These are phyloP conservation scores for Salix caprea DNA, from an alignment of 345 rosid genomes.

Conservation along the genomic window DNA sequence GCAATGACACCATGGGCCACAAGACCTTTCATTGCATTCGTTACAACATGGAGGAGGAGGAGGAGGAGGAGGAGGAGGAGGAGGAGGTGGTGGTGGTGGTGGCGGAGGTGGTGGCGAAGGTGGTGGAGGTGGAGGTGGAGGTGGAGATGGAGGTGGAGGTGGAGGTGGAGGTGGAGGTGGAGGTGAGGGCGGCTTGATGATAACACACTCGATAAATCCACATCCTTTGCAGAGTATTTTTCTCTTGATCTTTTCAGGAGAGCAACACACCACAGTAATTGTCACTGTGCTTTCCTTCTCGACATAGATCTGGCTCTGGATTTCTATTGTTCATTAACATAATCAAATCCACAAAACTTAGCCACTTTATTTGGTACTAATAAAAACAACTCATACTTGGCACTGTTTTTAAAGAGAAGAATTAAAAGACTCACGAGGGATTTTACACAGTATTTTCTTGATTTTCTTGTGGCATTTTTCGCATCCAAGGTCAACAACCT, in stretches of 20 bases:
- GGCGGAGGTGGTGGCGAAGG: no score
- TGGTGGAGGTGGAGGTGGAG: neutral
- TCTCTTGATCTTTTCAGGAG: constrained; percentile 63
- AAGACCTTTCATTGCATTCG: constrained; percentile 12
- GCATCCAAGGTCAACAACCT: constrained; percentile 63
- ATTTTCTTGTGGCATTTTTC: constrained; percentile 61
- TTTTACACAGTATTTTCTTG: constrained; percentile 60
- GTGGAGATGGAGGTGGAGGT: no score
- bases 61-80: no score
- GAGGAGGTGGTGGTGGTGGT: no score
- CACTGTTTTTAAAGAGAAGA: no score
- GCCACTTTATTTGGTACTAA: constrained; percentile 5
- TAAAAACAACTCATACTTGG: no score
- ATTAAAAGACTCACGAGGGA: constrained; percentile 58
- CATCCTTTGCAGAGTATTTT: constrained; percentile 56
- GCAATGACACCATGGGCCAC: constrained; percentile 8
- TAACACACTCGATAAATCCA: constrained; percentile 51
- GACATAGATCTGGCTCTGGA: constrained; percentile 47
- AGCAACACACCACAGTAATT: constrained; percentile 70
- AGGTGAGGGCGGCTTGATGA: constrained; percentile 18
- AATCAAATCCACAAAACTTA: constrained; percentile 25
- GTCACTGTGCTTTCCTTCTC: constrained; percentile 55
- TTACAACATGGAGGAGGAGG: neutral
- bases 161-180: no score
- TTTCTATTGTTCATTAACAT: constrained; percentile 48